phyloP scores from a whole-genome alignment of 768 basidiomycete species.

The Thelephora aurantiotincta region DNA sequence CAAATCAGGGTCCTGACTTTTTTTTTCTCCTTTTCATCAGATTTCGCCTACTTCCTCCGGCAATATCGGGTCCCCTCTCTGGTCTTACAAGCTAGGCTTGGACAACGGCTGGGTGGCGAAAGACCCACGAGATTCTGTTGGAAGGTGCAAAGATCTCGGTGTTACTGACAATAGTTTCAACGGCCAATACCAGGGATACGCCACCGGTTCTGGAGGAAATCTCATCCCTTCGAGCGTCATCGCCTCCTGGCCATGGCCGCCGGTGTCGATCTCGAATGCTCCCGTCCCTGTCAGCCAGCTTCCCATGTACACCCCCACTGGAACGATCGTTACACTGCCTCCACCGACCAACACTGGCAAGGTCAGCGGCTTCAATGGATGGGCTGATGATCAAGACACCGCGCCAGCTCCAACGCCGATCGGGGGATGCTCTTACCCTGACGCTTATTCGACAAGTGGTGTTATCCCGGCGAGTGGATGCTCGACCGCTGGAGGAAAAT shows the following conservation, averaged over 20 bases:
- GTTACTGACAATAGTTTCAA: constrained; percentile 27
- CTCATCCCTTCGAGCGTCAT: constrained; percentile 28
- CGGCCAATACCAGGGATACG: constrained; percentile 40
- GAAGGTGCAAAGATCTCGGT: constrained; percentile 47
- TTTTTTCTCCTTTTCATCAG: neutral
- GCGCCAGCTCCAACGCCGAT: constrained; percentile 39
- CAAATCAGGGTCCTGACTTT: neutral
- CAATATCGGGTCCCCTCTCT: constrained; percentile 36
- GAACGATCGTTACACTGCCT: constrained; percentile 36
- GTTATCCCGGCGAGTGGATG: constrained; percentile 10
- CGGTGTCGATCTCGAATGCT: constrained; percentile 30
- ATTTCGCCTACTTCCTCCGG: constrained; percentile 29
- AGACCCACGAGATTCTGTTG: constrained; percentile 50
- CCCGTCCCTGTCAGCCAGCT: constrained; percentile 23
- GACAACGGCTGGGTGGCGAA: constrained; percentile 62
- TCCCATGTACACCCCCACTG: constrained; percentile 53
- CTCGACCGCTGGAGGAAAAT: neutral
- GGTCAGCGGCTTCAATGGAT: constrained; percentile 32
- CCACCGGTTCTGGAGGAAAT: constrained; percentile 47
- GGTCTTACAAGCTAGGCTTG: constrained; percentile 60
- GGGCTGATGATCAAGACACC: constrained; percentile 36
- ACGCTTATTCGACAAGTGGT: constrained; percentile 37
- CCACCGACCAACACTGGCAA: constrained; percentile 33
- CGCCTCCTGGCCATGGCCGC: constrained; percentile 38
- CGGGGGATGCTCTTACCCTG: constrained; percentile 46